phyloP scores from a whole-genome alignment of 768 basidiomycete genomes.

The Calvatia gigantea region DNA sequence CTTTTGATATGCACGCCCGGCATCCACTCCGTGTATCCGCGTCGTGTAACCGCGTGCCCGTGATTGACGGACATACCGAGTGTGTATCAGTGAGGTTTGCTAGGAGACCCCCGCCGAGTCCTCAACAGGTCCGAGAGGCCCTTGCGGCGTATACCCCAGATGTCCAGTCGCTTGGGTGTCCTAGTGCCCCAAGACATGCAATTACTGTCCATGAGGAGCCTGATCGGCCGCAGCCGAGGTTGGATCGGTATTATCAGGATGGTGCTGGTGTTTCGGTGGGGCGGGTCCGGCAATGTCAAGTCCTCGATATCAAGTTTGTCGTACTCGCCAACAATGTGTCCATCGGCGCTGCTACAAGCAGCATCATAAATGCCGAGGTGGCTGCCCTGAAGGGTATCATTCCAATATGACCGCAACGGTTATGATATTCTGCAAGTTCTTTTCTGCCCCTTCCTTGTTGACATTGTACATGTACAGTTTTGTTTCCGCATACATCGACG shows the following conservation, averaged over 20 bases:
- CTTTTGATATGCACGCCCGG: slow-evolving; percentile 84
- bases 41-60: slow-evolving; percentile 91
- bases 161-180: slow-evolving; percentile 71
- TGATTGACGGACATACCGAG: slow-evolving; percentile 93
- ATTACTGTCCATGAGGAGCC: slow-evolving; percentile 91
- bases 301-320: slow-evolving; percentile 95
- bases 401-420: background rate
- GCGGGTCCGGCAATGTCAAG: slow-evolving; percentile 83
- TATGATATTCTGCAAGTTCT: background rate
- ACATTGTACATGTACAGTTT: background rate
- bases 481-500: background rate
- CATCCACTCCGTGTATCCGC: slow-evolving; percentile 88
- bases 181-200: slow-evolving; percentile 80
- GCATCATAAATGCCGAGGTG: slow-evolving; percentile 95
- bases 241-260: slow-evolving; percentile 87
- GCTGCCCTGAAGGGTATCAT: slow-evolving; percentile 75
- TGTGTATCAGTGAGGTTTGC: slow-evolving; percentile 86
- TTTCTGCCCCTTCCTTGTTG: background rate
- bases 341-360: slow-evolving; percentile 95
- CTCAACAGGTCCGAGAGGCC: slow-evolving; percentile 85
- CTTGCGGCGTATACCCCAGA: slow-evolving; percentile 71
- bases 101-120: slow-evolving; percentile 73
- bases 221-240: slow-evolving; percentile 90
- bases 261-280: slow-evolving; percentile 93
- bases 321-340: slow-evolving; percentile 91